Base-by-base conservation (phyloP, 2,329 filamentous ascomycete genomes). In the Aspergillus sp. region DNA sequence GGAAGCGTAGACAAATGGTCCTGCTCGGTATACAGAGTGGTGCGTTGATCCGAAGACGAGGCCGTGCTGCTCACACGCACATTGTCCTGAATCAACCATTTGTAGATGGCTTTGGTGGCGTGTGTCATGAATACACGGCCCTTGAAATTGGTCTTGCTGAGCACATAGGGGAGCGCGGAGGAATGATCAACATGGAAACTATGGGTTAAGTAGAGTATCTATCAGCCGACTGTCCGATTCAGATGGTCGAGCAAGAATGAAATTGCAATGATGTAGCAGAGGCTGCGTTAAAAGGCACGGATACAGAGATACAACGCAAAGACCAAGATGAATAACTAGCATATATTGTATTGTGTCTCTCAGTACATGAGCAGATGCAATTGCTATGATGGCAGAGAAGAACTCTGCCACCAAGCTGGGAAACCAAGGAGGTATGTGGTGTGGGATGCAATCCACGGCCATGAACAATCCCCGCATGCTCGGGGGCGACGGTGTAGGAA, bases 161-260 rank as follows among this genome's bases (percentile, higher is more conserved):
- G 85, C 61, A 99, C 95, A 75, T 98, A 99, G 48, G 95, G 95
- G 50, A 99, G 82, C n/a, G 94, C 97, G 15, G 94, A 94, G n/a
- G 95, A 95, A 81, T 99, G 95, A 74, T 99, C 95, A 75, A 98
- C 85, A 77, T 99, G 95, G 74, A 99, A 99, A 90, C 94, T 97
- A 74, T 97, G 73, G 58, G 32, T 45, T n/a, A 50, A 39, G 51
- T 52, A 61, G 58, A 45, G 21, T 51, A 50, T 47, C 43, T 23
- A 68, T 77, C 70, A 78, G 75, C 69, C 58, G 60, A 57, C 52
- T 63, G 61, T 55, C 39, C 39, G 52, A 45, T 55, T 28, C 21
- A 23, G 43, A 45, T 60, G 13, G 36, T 39, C 15, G 45, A 50
- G 25, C 25, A 50, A 50, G 47, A 50, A 28, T 45, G 39, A 21